Evolutionary conservation across 2,329 filamentous ascomycete species (phyloP).

Genomic region (Diaporthe longicolla): DNA sequence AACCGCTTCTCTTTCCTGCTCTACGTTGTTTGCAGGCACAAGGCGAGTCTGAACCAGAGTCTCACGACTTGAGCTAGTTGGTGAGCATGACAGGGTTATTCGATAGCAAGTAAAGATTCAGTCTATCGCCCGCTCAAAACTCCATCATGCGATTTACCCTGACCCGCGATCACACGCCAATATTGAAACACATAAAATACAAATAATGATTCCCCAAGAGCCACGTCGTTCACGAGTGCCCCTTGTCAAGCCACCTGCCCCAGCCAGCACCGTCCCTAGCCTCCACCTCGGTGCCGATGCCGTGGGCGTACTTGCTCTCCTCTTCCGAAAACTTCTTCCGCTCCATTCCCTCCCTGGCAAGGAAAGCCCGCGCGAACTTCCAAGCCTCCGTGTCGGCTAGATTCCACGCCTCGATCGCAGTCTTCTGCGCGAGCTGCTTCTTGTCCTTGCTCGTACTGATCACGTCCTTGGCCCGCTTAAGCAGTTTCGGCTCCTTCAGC

Average conservation of each 20-base stretch:
- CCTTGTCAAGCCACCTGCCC: constrained; percentile 26
- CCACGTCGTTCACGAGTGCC: background rate
- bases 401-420: constrained; percentile 75
- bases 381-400: constrained; percentile 83
- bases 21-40: too few relatives aligned
- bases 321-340: constrained; percentile 78
- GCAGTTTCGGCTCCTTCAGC: constrained; percentile 66
- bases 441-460: constrained; percentile 56
- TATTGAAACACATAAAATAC: background rate
- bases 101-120: constrained; percentile 12
- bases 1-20: too few relatives aligned
- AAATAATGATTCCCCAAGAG: background rate
- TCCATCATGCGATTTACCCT: constrained; percentile 14
- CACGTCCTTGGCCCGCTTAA: constrained; percentile 62
- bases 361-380: constrained; percentile 79
- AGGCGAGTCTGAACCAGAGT: background rate
- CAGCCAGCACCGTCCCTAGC: constrained; percentile 42
- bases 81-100: background rate
- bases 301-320: constrained; percentile 74
- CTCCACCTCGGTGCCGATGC: constrained; percentile 67
- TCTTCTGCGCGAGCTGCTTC: constrained; percentile 62
- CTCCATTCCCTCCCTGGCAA: constrained; percentile 74
- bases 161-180: constrained; percentile 12
- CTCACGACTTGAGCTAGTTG: background rate
- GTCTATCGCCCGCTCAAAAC: constrained; percentile 30